Evolutionary conservation across 2,329 filamentous ascomycete genomes (phyloP), one percentile per base, ranked within the genome.

Genomic region (Laburnicola sp.): DNA sequence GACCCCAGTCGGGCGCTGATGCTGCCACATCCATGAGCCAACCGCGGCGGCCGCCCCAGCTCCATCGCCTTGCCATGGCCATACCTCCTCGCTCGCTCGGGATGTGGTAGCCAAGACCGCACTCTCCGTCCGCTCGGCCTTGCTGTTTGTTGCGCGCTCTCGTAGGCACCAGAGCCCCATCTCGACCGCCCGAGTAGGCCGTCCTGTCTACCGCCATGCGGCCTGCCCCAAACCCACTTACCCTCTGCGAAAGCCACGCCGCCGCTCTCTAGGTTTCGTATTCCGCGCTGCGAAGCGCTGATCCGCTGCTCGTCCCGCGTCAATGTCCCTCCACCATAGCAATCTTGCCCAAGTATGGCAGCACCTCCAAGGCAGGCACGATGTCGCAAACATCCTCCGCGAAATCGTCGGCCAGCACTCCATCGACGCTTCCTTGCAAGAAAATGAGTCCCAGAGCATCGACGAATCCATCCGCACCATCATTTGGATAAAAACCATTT

Each of bases 331-430:
- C 28, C 53, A 53, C 57, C 68, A 72, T 58, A 64, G 53, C 51
- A 62, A 64, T 37, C 64, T 72, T 57, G 68, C 69, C 45, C 64
- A 66, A 54, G 68, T 70, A 47, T 73, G 69, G 68, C 62, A 68
- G 55, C 63, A 67, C 47, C 62, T 73, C 44, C 55, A 62, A 46
- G 66, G 64, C 39, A 66, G 68, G 48, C 60, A 64, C 57, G 68
- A 73, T 54, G 58, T 70, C 43, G 60, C 66, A 9, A 67, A 62
- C 50, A 70, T 70, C 32, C 52, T 73, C 6, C 60, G 67, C 32
- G 70, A 73, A 45, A 68, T 73, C 41, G 66, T 72, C 42, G 70
- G 69, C 7, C 63, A 72, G 41, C 68, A 72, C 57, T 63, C 66
- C 16, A 50, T 69, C 22, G 64, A 69, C 16, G 50, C 62, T 39